Base-by-base conservation (phyloP, 148 eudicot species). In the Silene conica region DNA sequence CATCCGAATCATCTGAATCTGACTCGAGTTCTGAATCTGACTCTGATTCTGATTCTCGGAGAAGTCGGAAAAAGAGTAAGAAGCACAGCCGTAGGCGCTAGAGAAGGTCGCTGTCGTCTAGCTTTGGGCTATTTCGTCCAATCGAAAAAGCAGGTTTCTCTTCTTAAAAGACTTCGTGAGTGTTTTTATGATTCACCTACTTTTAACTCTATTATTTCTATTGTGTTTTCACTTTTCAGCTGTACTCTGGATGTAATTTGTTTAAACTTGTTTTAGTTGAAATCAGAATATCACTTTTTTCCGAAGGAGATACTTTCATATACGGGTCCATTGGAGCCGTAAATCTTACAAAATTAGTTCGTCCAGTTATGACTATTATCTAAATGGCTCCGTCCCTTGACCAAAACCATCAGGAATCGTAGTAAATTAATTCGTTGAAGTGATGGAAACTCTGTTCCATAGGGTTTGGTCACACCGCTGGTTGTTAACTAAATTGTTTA, bases 1-100 rank as follows among this genome's bases (percentile, higher is more conserved):
- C 93, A 65, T 92, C 98, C 0, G 96, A 86, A 74, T 88, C 90
- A 50, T 87, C 95, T 62, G 91, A 88, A 68, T 81, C 80, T n/a
- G 88, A 78, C 1, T 87, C 90, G 0, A 84, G 82, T 25, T 92
- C 95, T 0, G 97, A 86, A 19, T 92, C 96, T 58, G 96, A 88
- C 38, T 90, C 90, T 8, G 80, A 84, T n/a, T 92, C 94, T 65
- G 94, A 89, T 64, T 88, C 89, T 3, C 78, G 74, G 60, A 83
- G 84, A 73, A 83, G 86, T 68, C 69, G 88, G 45, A 90, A 75
- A 79, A 90, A 89, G 89, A 83, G 82, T 64, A 85, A 77, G 83
- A 88, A 80, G 86, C 89, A 85, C 65, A 85, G 93, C 82, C 79
- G 83, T 56, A 87, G 75, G 77, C 92, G 80, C 60, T 89, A 75